These are phyloP conservation scores for Aureobasidium vineae DNA, from an alignment of 2,329 filamentous ascomycete species.

Conservation along the genomic window DNA sequence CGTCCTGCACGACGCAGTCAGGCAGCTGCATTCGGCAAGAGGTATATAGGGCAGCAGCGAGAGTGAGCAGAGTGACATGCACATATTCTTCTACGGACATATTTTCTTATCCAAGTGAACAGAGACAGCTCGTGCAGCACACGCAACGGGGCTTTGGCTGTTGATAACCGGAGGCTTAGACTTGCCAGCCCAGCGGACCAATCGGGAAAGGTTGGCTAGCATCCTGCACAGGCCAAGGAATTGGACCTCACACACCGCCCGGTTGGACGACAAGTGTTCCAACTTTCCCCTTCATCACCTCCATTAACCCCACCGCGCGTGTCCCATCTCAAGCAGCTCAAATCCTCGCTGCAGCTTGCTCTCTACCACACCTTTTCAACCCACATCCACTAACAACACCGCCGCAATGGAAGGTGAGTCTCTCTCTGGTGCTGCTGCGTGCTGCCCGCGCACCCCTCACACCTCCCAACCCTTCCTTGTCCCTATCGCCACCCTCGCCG, in stretches of 20 bases:
- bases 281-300: slow-evolving; percentile 27
- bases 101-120: not conserved
- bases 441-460: slow-evolving; percentile 26
- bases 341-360: slow-evolving; percentile 26
- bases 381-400: slow-evolving; percentile 28
- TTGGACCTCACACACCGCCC: slow-evolving; percentile 24
- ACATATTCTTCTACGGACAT: not conserved
- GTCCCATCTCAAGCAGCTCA: slow-evolving; percentile 26
- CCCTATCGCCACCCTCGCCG: slow-evolving; percentile 12
- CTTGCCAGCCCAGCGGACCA: slow-evolving; percentile 8
- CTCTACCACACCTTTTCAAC: not conserved
- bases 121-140: not conserved
- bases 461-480: slow-evolving; percentile 4
- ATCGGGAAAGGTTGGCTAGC: slow-evolving; percentile 12
- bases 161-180: slow-evolving; percentile 24
- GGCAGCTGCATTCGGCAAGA: slow-evolving; percentile 19
- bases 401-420: slow-evolving; percentile 38
- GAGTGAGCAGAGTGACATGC: not conserved
- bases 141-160: slow-evolving; percentile 23
- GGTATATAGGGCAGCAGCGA: slow-evolving; percentile 7
- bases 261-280: slow-evolving; percentile 27
- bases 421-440: not conserved
- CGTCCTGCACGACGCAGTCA: slow-evolving; percentile 16
- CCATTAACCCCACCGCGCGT: slow-evolving; percentile 24
- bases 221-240: slow-evolving; percentile 25